Base-by-base conservation (phyloP, 495 filamentous ascomycete genomes). In the Glonium stellatum region DNA sequence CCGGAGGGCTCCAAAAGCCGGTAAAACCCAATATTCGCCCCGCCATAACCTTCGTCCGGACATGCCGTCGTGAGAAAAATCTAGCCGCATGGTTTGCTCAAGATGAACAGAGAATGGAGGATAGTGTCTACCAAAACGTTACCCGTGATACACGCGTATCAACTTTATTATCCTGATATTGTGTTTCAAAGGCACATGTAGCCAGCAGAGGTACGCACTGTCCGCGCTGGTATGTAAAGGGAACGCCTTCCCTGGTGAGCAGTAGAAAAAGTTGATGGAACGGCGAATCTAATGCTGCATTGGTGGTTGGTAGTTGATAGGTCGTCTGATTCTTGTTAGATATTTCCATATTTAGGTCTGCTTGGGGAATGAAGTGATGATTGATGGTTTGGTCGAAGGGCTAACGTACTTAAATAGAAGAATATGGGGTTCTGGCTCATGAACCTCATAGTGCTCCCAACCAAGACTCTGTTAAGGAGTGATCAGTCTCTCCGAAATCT, bases 401-500 rank as follows among this genome's bases (percentile, higher is more conserved):
- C 9, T 42, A n/a, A 55, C 60, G 9, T 74, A 97, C 93, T 98
- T 98, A 81, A 98, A 98, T 13, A 98, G 82, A 34, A 98, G 82
- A 61, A 98, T 97, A 66, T 98, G 93, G 52, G 93, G 93, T 77
- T 98, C 93, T 37, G 93, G 93, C 73, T 96, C 95, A 71, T 98
- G 93, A 55, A 97, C 93, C 74, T 98, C 93, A 65, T 98, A 98
- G 74, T 98, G 93, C 70, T 97, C 92, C 93, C 93, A 98, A 25
- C 93, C 93, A 63, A 97, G 77, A 73, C 95, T 97, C 90, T 97
- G 55, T 48, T 11, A 5, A 61, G 22, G 12, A 25, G 50, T 58
- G 51, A 60, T 49, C 47, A 39, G 22, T 27, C 34, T 6, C 51
- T 13, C 19, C 10, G 41, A 25, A 23, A 23, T 31, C 18, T 1